Evolutionary conservation across 106 monocot species (phyloP).

Genomic region (Phalaenopsis equestris): DNA sequence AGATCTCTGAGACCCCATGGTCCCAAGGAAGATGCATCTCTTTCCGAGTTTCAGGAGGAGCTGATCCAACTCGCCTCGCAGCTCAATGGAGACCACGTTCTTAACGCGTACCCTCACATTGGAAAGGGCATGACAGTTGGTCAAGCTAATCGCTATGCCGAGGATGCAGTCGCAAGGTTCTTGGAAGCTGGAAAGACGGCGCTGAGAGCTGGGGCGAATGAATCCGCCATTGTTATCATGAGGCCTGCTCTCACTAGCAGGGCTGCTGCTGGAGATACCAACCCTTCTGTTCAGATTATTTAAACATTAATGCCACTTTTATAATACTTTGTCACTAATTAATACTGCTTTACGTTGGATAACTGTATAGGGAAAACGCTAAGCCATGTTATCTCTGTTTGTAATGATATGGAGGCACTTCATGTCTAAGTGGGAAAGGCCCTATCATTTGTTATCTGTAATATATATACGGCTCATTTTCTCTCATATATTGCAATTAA

Average conservation of each 20-base stretch:
- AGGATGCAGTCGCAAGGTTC: constrained; percentile 91
- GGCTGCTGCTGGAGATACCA: constrained; percentile 1
- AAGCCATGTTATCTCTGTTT: neutral
- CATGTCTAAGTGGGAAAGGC: neutral
- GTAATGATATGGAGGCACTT: neutral
- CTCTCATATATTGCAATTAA: no score
- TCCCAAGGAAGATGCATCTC: constrained; percentile 48
- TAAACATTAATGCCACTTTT: neutral
- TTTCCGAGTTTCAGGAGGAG: constrained; percentile 84
- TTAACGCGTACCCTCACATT: constrained; percentile 76
- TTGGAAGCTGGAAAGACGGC: constrained; percentile 88
- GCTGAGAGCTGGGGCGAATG: constrained; percentile 79
- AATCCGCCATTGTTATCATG: constrained; percentile 74
- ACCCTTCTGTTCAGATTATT: constrained; percentile 15
- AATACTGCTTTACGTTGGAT: neutral
- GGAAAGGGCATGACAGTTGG: constrained; percentile 69
- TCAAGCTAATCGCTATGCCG: constrained; percentile 71
- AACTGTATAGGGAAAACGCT: neutral
- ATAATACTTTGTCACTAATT: no score
- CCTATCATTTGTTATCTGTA: no score
- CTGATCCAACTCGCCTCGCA: constrained; percentile 95
- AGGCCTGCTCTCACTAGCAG: constrained; percentile 84
- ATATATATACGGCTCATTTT: no score
- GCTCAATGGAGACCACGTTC: constrained; percentile 85
- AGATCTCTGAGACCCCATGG: constrained; percentile 71